phyloP scores from a whole-genome alignment of 768 basidiomycete species.

The Suillus cothurnatus region DNA sequence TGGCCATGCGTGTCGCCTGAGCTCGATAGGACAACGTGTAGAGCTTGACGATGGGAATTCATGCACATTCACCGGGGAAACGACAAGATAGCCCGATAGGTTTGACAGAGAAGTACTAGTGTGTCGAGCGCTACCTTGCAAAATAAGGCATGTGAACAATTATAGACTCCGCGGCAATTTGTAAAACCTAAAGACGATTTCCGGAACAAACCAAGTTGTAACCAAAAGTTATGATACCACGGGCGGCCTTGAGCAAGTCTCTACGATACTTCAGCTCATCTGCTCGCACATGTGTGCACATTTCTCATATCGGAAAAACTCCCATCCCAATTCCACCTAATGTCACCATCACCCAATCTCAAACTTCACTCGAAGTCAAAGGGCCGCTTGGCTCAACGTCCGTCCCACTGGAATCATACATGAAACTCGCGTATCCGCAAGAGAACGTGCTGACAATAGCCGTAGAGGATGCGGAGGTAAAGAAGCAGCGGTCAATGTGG shows the following conservation, averaged over 20 bases:
- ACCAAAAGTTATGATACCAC: conserved; percentile 16
- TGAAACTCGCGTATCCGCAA: conserved; percentile 40
- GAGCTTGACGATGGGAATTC: neutral
- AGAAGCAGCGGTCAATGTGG: conserved; percentile 89
- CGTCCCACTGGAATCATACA: conserved; percentile 50
- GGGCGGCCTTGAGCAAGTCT: conserved; percentile 20
- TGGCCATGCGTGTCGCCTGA: neutral
- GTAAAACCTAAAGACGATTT: neutral
- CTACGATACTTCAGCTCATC: conserved; percentile 53
- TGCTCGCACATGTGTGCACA: conserved; percentile 46
- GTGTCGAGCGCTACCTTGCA: neutral
- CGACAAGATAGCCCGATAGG: too few species aligned
- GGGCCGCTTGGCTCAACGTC: conserved; percentile 57
- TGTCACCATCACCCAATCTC: conserved; percentile 42
- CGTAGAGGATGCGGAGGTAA: conserved; percentile 62
- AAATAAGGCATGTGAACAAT: neutral
- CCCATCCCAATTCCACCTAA: conserved; percentile 57
- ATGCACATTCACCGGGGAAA: too few species aligned
- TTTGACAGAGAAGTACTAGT: too few species aligned
- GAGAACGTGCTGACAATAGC: conserved; percentile 37
- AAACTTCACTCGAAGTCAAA: conserved; percentile 49
- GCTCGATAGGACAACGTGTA: neutral
- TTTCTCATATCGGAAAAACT: conserved; percentile 62
- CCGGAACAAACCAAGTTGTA: neutral
- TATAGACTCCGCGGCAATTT: neutral